Evolutionary conservation across 2,329 filamentous ascomycete species (phyloP), one percentile per base, ranked within the genome.

Genomic region (Westerdykella sp.): DNA sequence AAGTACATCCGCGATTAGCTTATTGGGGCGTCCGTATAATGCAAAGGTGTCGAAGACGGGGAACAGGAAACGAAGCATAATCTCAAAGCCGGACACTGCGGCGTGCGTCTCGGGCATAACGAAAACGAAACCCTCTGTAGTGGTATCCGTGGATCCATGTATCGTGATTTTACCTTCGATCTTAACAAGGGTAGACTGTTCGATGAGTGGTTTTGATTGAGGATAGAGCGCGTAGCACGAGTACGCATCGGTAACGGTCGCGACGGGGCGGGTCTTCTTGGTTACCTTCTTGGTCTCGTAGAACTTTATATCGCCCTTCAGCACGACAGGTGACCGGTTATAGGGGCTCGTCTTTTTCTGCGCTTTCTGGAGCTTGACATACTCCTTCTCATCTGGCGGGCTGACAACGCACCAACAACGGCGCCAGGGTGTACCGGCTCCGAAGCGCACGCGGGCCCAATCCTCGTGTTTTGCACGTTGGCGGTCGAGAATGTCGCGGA

Each of bases 201-300:
- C 90, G 45, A 98, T 94, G 32, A 98, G 73, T 0, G 87, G 85
- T 68, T 95, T 95, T 13, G 89, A 85, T 64, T 97, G 90, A 1
- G 93, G 93, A 62, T 98, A 98, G 43, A 98, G 87, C 40, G 91
- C 89, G 63, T 95, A 97, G 13, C 89, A 90, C 1, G 90, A 87
- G 68, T 87, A 97, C 1, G 88, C 88, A 49, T 96, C 84, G 14
- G 81, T 87, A 50, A 98, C 87, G 4, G 91, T 90, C 2, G 93
- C 93, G 54, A 98, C 94, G 0, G 93, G 93, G 42, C 78, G 78
- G 7, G 82, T 80, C 72, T 95, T 97, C 71, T 96, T 97, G 52
- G 85, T 91, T 68, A 94, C 88, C 67, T 91, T 95, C 55, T 79
- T 80, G 5, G 84, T 83, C 52, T 96, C 90, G 69, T 95, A 98